Evolutionary conservation across 352 stramenopile species (phyloP).

Genomic region (Globisporangium perplexum): DNA sequence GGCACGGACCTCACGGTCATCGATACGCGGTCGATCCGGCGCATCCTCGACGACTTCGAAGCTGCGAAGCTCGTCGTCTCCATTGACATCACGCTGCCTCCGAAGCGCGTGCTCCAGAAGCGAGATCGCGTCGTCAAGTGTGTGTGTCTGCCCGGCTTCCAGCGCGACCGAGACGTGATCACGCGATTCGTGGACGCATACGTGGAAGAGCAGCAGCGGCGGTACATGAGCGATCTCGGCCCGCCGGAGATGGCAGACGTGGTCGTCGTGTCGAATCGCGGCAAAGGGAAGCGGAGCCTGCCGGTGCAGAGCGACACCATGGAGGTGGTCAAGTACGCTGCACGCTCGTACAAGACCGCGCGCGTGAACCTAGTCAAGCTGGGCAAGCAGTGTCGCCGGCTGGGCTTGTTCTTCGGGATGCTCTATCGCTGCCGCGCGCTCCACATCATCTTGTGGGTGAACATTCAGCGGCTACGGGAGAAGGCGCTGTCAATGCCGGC

Average conservation of each 20-base stretch:
- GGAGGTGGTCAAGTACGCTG: constrained; percentile 62
- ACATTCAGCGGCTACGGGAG: constrained; percentile 20
- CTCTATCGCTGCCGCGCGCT: constrained; percentile 62
- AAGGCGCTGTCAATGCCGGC: constrained; percentile 1
- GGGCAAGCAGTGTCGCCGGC: constrained; percentile 61
- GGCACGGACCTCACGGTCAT: constrained; percentile 31
- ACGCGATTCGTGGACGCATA: constrained; percentile 55
- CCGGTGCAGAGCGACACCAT: constrained; percentile 26
- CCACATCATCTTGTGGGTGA: constrained; percentile 63
- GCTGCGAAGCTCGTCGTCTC: constrained; percentile 36
- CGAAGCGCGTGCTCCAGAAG: constrained; percentile 66
- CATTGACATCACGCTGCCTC: constrained; percentile 63
- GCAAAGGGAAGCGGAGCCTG: constrained; percentile 12
- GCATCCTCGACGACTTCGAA: constrained; percentile 62
- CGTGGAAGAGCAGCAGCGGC: constrained; percentile 57
- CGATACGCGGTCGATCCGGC: constrained; percentile 61
- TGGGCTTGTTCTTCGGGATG: constrained; percentile 72
- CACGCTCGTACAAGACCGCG: constrained; percentile 56
- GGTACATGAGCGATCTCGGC: constrained; percentile 49
- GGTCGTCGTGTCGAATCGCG: constrained; percentile 52
- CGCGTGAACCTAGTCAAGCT: constrained; percentile 49
- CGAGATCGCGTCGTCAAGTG: constrained; percentile 57
- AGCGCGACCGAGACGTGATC: constrained; percentile 44
- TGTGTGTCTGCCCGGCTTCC: constrained; percentile 45
- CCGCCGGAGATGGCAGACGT: constrained; percentile 43